These are phyloP conservation scores for Aspergillus sergii DNA, from an alignment of 2,329 filamentous ascomycete species.

Conservation along the genomic window DNA sequence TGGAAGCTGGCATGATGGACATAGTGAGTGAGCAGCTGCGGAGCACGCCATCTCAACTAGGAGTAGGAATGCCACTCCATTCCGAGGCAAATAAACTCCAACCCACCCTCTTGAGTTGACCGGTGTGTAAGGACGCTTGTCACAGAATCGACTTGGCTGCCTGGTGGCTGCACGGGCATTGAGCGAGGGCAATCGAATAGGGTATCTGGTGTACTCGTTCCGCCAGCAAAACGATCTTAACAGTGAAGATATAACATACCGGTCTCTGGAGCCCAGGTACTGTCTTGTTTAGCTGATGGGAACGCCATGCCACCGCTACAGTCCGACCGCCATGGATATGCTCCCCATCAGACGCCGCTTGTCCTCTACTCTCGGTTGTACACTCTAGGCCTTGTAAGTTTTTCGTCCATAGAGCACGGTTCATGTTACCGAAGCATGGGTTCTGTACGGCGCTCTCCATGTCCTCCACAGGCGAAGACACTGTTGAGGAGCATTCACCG, in stretches of 20 bases:
- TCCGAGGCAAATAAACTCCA: neutral
- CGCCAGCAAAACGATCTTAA: neutral
- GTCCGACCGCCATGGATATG: neutral
- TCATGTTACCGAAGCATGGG: neutral
- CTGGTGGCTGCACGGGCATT: neutral
- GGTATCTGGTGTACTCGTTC: neutral
- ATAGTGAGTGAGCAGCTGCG: neutral
- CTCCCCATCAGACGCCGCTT: neutral
- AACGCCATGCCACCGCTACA: neutral
- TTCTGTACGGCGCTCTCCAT: neutral
- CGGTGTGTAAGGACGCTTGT: neutral
- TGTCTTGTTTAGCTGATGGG: neutral
- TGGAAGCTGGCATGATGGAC: neutral
- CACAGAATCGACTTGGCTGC: neutral
- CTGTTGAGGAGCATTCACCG: neutral
- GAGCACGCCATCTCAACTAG: neutral
- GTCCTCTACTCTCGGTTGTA: neutral
- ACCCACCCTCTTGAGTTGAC: neutral
- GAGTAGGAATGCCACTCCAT: neutral
- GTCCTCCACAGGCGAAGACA: neutral
- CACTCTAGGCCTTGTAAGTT: neutral
- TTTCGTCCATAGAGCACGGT: neutral
- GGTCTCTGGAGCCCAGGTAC: neutral
- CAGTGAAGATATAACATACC: neutral
- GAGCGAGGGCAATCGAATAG: neutral